Base-by-base conservation (phyloP, 2,329 filamentous ascomycete genomes). In the Neonectria hederae region DNA sequence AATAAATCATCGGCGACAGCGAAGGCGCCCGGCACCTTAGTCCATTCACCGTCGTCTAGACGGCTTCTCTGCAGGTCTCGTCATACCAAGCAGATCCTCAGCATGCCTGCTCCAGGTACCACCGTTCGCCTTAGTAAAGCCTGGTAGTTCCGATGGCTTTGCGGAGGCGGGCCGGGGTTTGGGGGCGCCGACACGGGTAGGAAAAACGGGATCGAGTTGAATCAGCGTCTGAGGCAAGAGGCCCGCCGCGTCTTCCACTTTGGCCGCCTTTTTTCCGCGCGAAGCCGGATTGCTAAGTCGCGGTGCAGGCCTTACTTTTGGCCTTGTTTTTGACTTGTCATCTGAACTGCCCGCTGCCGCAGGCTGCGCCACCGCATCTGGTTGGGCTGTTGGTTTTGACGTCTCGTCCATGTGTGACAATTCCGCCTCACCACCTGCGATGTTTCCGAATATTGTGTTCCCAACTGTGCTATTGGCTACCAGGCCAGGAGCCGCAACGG, bases 91-190 rank as follows among this genome's bases (percentile, higher is more conserved):
- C 51, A 92, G 73, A 74, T 92, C 90, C 68, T 87, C 83, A 0
- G 90, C 89, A 73, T 92, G 90, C 24, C 83, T 84, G 69, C 89
- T 92, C 90, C 90, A 92, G 0, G 90, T 86, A 3, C 89, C 89
- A 17, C 86, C 80, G 68, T 85, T 86, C 3, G 82, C 83, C 70
- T 80, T 84, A 2, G 77, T 77, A 61, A 86, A 85, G 2, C 80
- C 81, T 10, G 82, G 79, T 62, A 83, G 73, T 30, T 62, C 55
- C 53, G 68, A 60, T 22, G 60, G 42, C 7, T 52, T 57, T 54
- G 45, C 54, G 19, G 24, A 54, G 30, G 55, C 40, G 19, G 28
- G 8, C 38, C 38, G 38, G 26, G 30, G 56, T 43, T 49, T 54
- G 4, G 62, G 51, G 40, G 30, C 59, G 24, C 45, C 48, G 4